Conservation (phyloP, 2,329 filamentous ascomycete genomes). For the Talaromyces sp. region DNA sequence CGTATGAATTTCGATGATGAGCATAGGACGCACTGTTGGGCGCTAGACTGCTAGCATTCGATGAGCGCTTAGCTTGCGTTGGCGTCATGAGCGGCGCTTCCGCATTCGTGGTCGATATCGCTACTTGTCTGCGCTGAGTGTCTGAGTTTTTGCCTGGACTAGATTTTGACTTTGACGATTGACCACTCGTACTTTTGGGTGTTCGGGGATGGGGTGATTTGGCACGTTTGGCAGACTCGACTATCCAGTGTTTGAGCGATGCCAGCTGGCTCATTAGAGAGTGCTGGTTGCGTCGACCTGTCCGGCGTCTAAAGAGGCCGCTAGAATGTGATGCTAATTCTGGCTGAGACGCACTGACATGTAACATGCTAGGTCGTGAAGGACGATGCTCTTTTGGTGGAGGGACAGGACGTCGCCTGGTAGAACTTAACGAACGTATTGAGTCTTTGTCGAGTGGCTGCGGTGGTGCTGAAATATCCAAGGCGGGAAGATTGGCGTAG, state of each 20-base stretch:
- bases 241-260: constrained; percentile 68
- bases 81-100: constrained; percentile 32
- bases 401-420: constrained; percentile 69
- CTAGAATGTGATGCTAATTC: constrained; percentile 55
- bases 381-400: constrained; percentile 83
- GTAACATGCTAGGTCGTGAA: constrained; percentile 78
- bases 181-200: constrained; percentile 25
- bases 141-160: constrained; percentile 40
- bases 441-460: constrained; percentile 71
- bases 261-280: constrained; percentile 64
- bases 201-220: constrained; percentile 51
- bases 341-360: constrained; percentile 70
- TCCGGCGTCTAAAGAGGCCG: constrained; percentile 53
- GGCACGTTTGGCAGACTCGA: constrained; percentile 62
- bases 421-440: constrained; percentile 70
- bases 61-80: constrained; percentile 39
- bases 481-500: constrained; percentile 33
- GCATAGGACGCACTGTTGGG: constrained; percentile 42
- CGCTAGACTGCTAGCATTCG: constrained; percentile 40
- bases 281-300: constrained; percentile 56
- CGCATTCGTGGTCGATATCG: constrained; percentile 25
- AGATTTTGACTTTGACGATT: constrained; percentile 38
- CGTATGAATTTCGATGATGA: constrained; percentile 41
- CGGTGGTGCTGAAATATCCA: constrained; percentile 47
- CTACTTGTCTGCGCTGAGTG: constrained; percentile 27